These are phyloP conservation scores for Annulohypoxylon truncatum DNA, from an alignment of 2,329 filamentous ascomycete genomes.

Conservation along the genomic window DNA sequence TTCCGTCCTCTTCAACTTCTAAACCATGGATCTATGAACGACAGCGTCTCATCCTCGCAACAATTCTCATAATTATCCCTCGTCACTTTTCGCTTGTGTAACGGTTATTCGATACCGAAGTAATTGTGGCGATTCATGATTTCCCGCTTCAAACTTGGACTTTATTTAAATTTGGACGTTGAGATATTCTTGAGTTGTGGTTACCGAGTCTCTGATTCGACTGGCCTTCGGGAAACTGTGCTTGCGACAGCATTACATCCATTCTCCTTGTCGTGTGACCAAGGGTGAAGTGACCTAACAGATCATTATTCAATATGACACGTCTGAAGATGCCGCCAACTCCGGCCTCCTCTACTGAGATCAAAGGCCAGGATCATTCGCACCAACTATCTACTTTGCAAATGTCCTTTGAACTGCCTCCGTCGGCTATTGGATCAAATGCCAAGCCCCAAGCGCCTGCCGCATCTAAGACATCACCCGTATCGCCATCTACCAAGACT, in stretches of 20 bases:
- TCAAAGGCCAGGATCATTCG: conserved; percentile 76
- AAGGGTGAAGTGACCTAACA: conserved; percentile 9
- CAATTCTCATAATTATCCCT: conserved; percentile 11
- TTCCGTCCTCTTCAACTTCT: conserved; percentile 8
- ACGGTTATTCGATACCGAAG: not conserved
- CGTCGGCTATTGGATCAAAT: conserved; percentile 71
- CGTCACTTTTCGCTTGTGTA: conserved; percentile 7
- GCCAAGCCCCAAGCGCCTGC: conserved; percentile 60
- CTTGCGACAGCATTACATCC: not conserved
- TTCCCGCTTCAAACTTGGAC: conserved; percentile 1
- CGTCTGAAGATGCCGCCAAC: conserved; percentile 76
- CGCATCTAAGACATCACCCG: conserved; percentile 50
- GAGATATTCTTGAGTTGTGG: not conserved
- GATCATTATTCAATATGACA: conserved; percentile 66
- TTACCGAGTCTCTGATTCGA: not conserved
- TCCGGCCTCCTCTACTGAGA: conserved; percentile 82
- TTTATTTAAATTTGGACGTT: conserved; percentile 6
- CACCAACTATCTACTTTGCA: conserved; percentile 71
- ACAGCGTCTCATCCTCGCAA: conserved; percentile 8
- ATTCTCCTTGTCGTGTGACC: conserved; percentile 27
- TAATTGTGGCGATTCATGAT: not conserved
- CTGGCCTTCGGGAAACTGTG: not conserved
- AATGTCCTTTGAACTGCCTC: conserved; percentile 78
- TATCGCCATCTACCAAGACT: conserved; percentile 45
- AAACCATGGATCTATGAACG: conserved; percentile 10